phyloP scores from a whole-genome alignment of 495 filamentous ascomycete species.

The Aeminium ludgeri region DNA sequence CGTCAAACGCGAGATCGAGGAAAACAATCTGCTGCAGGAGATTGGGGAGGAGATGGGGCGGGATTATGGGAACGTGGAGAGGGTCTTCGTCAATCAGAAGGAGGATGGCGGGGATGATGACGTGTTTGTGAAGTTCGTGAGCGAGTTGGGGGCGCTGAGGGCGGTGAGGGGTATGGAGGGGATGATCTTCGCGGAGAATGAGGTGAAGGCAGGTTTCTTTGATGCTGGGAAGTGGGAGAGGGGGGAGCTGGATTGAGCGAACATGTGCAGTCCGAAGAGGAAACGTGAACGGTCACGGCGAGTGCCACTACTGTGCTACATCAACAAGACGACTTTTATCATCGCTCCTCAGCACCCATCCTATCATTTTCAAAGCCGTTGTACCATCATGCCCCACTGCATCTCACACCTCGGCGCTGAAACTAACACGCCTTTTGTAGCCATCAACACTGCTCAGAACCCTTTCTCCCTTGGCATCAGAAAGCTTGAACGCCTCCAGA shows the following conservation, averaged over 20 bases:
- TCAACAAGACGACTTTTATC: no score
- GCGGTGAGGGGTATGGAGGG: slow-evolving; percentile 78
- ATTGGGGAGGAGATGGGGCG: slow-evolving; percentile 76
- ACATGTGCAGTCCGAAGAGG: no score
- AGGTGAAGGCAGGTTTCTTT: slow-evolving; percentile 61
- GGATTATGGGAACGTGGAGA: slow-evolving; percentile 78
- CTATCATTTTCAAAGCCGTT: no score
- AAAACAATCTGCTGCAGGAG: slow-evolving; percentile 63
- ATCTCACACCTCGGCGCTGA: no score
- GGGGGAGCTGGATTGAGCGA: slow-evolving; percentile 42
- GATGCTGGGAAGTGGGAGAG: slow-evolving; percentile 64
- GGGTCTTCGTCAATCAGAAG: slow-evolving; percentile 52
- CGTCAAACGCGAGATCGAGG: slow-evolving; percentile 51
- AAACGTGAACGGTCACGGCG: no score
- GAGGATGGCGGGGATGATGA: slow-evolving; percentile 33
- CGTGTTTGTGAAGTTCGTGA: slow-evolving; percentile 86
- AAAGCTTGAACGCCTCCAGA: no score
- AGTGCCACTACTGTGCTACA: no score
- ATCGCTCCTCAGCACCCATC: no score
- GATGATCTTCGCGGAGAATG: slow-evolving; percentile 71
- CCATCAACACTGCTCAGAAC: not conserved
- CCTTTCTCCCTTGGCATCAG: not conserved
- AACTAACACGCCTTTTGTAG: no score
- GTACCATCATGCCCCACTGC: no score
- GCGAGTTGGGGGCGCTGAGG: slow-evolving; percentile 63